Conservation (phyloP, 805 yeast genomes). For the Hanseniaspora pseudoguilliermondii region DNA sequence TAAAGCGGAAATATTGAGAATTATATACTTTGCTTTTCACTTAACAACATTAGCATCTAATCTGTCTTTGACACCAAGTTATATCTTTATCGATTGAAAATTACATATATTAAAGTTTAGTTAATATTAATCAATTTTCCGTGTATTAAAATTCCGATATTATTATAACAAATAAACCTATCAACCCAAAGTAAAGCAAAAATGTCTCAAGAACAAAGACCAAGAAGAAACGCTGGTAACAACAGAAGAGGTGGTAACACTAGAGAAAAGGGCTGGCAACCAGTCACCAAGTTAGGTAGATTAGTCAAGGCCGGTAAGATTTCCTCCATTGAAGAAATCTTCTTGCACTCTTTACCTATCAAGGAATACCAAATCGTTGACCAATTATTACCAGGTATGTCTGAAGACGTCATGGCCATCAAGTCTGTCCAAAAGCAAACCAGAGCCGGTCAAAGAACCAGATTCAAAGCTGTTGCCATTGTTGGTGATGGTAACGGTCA, state of each 20-base stretch:
- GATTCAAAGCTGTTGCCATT: constrained; percentile 99
- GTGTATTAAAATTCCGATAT: constrained; percentile 36
- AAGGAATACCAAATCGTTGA: constrained; percentile 99
- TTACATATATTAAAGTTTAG: constrained; percentile 24
- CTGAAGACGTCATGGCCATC: constrained; percentile 99
- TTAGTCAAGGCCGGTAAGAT: constrained; percentile 98
- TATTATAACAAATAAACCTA: constrained; percentile 14
- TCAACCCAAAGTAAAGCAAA: constrained; percentile 13
- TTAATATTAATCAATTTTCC: constrained; percentile 35
- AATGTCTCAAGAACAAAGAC: constrained; percentile 32
- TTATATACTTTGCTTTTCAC: too few species aligned
- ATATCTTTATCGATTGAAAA: constrained; percentile 36
- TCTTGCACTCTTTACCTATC: constrained; percentile 97
- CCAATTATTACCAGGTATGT: constrained; percentile 84
- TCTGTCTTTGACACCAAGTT: constrained; percentile 4
- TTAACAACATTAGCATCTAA: too few species aligned
- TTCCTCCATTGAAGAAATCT: constrained; percentile 92
- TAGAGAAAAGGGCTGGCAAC: constrained; percentile 99
- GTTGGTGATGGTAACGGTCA: constrained; percentile 99
- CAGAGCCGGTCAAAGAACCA: constrained; percentile 99
- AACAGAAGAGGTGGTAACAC: constrained; percentile 56
- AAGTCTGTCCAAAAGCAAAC: constrained; percentile 99
- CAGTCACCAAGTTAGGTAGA: constrained; percentile 99
- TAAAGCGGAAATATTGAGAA: too few species aligned
- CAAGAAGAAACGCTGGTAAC: constrained; percentile 50